Evolutionary conservation across 202 grass and related monocot genomes (phyloP).

Genomic region (Digitaria exilis): DNA sequence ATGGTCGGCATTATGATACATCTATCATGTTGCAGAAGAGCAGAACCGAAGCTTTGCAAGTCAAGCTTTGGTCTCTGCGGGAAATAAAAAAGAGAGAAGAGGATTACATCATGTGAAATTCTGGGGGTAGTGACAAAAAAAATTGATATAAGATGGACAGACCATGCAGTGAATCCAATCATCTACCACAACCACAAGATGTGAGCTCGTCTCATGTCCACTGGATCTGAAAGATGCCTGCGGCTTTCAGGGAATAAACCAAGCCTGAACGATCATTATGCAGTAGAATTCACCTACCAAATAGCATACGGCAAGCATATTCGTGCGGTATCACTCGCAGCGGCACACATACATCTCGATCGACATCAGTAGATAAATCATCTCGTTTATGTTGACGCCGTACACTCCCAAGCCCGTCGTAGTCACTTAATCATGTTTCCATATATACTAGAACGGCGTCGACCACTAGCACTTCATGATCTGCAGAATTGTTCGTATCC

Average conservation of each 20-base stretch:
- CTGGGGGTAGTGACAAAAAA: neutral
- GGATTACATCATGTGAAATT: neutral
- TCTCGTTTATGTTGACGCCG: neutral
- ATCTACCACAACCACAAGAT: neutral
- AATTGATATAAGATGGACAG: neutral
- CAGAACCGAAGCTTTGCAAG: neutral
- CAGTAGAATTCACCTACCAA: constrained; percentile 23
- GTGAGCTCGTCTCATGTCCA: neutral
- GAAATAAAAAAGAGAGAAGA: no score
- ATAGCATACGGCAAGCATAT: constrained; percentile 45
- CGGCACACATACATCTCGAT: neutral
- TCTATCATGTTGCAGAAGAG: no score
- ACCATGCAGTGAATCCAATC: constrained; percentile 21
- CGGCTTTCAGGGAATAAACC: constrained; percentile 40
- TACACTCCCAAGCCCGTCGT: neutral
- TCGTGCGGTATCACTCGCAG: neutral
- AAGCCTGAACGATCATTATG: neutral
- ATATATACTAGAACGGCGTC: neutral
- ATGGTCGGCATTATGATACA: no score
- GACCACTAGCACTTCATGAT: neutral
- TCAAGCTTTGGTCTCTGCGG: neutral
- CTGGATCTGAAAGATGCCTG: constrained; percentile 27
- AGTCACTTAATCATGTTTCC: constrained; percentile 31
- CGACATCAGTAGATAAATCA: neutral
- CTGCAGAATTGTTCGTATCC: constrained; percentile 3